Conservation (phyloP, 139 green algal genomes). For the Chlamydomonas urium region DNA sequence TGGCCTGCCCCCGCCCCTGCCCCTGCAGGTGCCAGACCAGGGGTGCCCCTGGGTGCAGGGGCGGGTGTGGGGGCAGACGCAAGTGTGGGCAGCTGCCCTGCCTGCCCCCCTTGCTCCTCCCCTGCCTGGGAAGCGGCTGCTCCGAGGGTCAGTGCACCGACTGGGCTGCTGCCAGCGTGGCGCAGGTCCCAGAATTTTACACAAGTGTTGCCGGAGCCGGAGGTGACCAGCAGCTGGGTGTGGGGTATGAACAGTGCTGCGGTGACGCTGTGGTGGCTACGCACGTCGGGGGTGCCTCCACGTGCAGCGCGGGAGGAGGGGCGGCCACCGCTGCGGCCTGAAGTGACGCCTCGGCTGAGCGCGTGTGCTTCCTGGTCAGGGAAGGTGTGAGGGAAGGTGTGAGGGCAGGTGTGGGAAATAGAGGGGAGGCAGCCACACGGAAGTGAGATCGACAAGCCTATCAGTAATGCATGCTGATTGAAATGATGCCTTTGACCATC, state of each 20-base stretch:
- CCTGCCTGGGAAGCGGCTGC: too few relatives aligned
- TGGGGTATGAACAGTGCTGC: neutral
- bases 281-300: neutral
- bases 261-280: neutral
- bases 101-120: too few relatives aligned
- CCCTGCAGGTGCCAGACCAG: too few relatives aligned
- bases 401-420: neutral
- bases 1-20: too few relatives aligned
- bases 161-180: neutral
- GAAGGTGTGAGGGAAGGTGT: neutral
- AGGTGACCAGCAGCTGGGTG: constrained; percentile 1
- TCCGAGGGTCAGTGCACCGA: too few relatives aligned
- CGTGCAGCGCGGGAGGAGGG: neutral
- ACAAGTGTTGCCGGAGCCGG: neutral
- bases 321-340: too few relatives aligned
- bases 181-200: constrained; percentile 2
- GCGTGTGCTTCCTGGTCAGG: neutral
- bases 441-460: neutral
- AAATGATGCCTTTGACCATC: too few relatives aligned
- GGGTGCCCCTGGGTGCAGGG: too few relatives aligned
- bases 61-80: too few relatives aligned
- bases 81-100: too few relatives aligned
- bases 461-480: too few relatives aligned
- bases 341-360: neutral
- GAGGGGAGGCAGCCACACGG: neutral